Evolutionary conservation across 345 rosid species (phyloP).

Genomic region (Dimocarpus longan): DNA sequence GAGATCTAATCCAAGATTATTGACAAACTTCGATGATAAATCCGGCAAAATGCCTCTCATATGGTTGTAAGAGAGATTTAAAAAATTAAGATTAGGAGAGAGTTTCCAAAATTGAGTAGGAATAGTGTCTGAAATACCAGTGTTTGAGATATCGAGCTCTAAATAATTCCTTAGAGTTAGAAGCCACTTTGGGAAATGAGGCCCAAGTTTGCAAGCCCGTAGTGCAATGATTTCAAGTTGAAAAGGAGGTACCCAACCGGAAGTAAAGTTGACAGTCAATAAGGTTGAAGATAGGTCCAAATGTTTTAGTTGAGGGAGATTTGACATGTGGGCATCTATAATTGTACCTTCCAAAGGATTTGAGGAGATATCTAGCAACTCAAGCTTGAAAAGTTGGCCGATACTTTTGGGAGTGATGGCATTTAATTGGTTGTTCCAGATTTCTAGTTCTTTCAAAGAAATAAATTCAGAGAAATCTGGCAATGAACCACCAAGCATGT

Average conservation of each 20-base stretch:
- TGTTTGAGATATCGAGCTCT: neutral
- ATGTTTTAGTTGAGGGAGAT: no score
- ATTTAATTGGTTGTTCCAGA: no score
- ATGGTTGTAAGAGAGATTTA: neutral
- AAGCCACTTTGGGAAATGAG: neutral
- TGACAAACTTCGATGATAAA: neutral
- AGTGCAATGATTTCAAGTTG: neutral
- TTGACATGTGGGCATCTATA: no score
- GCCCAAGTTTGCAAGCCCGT: neutral
- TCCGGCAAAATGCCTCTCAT: neutral
- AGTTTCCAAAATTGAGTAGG: neutral
- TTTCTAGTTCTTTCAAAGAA: no score
- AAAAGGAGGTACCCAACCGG: neutral
- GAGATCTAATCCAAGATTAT: no score
- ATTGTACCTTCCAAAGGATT: neutral
- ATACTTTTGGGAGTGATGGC: neutral
- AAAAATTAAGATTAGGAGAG: neutral
- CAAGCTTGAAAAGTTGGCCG: neutral
- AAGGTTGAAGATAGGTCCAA: neutral
- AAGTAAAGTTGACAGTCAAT: neutral
- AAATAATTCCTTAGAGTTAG: neutral
- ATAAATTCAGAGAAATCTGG: no score
- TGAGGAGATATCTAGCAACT: neutral
- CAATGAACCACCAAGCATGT: no score
- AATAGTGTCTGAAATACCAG: neutral